Evolutionary conservation across 2,329 filamentous ascomycete genomes (phyloP).

Genomic region (Fusarium sp.): DNA sequence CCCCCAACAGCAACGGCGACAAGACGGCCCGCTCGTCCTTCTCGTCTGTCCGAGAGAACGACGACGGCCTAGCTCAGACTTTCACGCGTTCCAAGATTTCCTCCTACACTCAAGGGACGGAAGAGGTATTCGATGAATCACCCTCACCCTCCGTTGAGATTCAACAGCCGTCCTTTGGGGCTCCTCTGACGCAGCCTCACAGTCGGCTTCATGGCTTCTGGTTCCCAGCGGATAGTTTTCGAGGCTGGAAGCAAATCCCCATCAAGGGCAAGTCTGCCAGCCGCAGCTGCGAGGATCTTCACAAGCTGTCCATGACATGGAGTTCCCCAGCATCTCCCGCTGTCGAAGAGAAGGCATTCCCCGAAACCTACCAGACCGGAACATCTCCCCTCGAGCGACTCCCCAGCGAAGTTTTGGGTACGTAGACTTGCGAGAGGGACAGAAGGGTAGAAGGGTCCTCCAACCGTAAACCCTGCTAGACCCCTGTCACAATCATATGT

Average conservation of each 20-base stretch:
- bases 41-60: slow-evolving; percentile 72
- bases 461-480: slow-evolving; percentile 20
- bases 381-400: slow-evolving; percentile 74
- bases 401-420: slow-evolving; percentile 79
- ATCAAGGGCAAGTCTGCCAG: slow-evolving; percentile 71
- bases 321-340: slow-evolving; percentile 56
- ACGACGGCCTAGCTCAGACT: slow-evolving; percentile 70
- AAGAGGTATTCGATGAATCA: slow-evolving; percentile 66
- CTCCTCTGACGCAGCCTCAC: slow-evolving; percentile 67
- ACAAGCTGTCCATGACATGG: slow-evolving; percentile 68
- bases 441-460: slow-evolving; percentile 1
- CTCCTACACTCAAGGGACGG: slow-evolving; percentile 64
- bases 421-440: slow-evolving; percentile 49
- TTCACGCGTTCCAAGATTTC: slow-evolving; percentile 75
- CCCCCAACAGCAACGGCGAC: slow-evolving; percentile 53
- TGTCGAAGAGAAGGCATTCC: slow-evolving; percentile 46
- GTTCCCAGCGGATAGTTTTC: slow-evolving; percentile 69
- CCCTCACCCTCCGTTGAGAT: slow-evolving; percentile 59
- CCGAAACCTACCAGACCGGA: slow-evolving; percentile 57
- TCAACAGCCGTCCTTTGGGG: slow-evolving; percentile 61
- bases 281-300: slow-evolving; percentile 72
- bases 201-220: slow-evolving; percentile 70
- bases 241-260: slow-evolving; percentile 73
- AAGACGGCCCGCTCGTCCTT: slow-evolving; percentile 67
- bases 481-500: slow-evolving; percentile 29